These are phyloP conservation scores for Xylaria sp. DNA, from an alignment of 2,329 filamentous ascomycete genomes.

Conservation along the genomic window DNA sequence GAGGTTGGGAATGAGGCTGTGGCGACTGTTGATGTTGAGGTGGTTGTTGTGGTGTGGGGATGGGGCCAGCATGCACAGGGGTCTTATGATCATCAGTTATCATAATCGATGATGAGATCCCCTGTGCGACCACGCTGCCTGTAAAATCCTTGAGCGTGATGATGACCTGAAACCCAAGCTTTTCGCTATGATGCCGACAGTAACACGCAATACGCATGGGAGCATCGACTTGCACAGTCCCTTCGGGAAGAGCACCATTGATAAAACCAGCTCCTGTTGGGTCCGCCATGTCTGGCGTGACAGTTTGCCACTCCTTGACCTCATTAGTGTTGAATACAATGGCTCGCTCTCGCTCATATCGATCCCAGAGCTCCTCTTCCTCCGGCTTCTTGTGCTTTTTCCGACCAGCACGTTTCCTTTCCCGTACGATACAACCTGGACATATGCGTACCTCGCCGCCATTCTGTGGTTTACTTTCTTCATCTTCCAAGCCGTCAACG, in stretches of 20 bases:
- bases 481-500: constrained; percentile 63
- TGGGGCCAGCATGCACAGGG: constrained; percentile 33
- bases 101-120: constrained; percentile 88
- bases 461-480: constrained; percentile 79
- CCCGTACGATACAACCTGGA: constrained; percentile 86
- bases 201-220: constrained; percentile 98
- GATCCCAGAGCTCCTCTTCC: constrained; percentile 87
- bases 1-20: constrained; percentile 39
- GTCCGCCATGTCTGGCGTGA: constrained; percentile 62
- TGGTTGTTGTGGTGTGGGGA: constrained; percentile 26
- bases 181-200: constrained; percentile 94
- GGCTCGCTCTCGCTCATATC: constrained; percentile 81
- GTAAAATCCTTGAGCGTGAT: constrained; percentile 90
- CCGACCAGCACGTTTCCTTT: constrained; percentile 87
- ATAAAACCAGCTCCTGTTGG: constrained; percentile 55
- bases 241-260: constrained; percentile 61
- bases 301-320: constrained; percentile 82
- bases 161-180: constrained; percentile 90
- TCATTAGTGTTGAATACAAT: constrained; percentile 93
- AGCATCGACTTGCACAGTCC: constrained; percentile 80
- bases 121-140: constrained; percentile 82
- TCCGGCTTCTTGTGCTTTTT: constrained; percentile 95
- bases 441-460: constrained; percentile 97
- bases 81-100: constrained; percentile 99
- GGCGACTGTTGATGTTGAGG: constrained; percentile 32